Evolutionary conservation across 495 filamentous ascomycete species (phyloP), one percentile per base, ranked within the genome.

Genomic region (Hypoxylon intermedium): DNA sequence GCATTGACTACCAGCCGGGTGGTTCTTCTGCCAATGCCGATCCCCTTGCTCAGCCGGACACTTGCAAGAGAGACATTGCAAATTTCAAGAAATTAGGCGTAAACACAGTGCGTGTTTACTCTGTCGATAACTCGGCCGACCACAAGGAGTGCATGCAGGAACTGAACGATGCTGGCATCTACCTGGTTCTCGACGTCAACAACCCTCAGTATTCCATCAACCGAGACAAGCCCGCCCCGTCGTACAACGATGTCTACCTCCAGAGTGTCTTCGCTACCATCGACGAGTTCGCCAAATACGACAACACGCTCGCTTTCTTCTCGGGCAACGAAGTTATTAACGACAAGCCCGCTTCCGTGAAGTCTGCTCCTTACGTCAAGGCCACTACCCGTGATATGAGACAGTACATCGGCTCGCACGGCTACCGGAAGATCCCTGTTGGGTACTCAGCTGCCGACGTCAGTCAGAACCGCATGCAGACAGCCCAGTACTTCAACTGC

Each of bases 291-390:
- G 79, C 82, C 64, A 87, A 89, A 67, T 98, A 96, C 76, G 75
- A 80, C 78, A 98, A 98, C 79, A 93, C 89, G 9, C 79, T 97
- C 41, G 89, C 90, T 44, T 97, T 97, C 86, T 97, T 97, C 82
- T 95, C 93, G 13, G 93, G 91, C 33, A 97, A 98, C 72, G 93
- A 98, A 77, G 92, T 96, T 60, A 92, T 97, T 81, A 95, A 98
- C 78, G 85, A 89, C 58, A 83, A 86, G 57, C 63, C 72, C 34
- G 79, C 81, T 4, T 93, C 89, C 2, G 92, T 90, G 44, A 72
- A 77, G 49, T 78, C 85, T 38, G 93, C 93, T 7, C 89, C 90
- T 12, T 93, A 91, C 67, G 89, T 98, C 75, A 97, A 98, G 81
- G 93, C 93, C 20, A 87, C 90, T 33, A 96, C 90, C 31, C 86